Base-by-base conservation (phyloP, 495 filamentous ascomycete species). In the Penicillium paradoxum region DNA sequence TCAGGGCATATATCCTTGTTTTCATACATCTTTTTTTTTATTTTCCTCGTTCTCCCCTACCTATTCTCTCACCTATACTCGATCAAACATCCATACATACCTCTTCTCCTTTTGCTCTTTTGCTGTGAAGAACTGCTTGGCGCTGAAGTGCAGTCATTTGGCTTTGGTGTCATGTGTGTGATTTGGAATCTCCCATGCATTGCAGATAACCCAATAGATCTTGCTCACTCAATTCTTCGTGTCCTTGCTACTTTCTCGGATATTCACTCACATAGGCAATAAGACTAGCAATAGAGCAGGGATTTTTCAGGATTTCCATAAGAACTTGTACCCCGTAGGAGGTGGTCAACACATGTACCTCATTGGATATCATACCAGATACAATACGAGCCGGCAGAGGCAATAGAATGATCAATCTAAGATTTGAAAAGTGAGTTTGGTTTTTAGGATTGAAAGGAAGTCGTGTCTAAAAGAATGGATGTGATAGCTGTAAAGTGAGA, bases 1-100 rank as follows among this genome's bases (percentile, higher is more conserved):
- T 45, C 54, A 51, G 54, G 59, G 59, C 59, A 60, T 60, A 55
- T 60, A 56, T 62, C 49, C 51, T 60, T 52, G 39, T 22, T 56
- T 45, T 47, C 45, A 52, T 65, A 65, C 48, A 59, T 57, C 41
- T 46, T 55, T 44, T 44, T 53, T 29, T 36, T 10, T 50, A 29
- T 27, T 46, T 38, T 45, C 33, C 18, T 47, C 45, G 33, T 44
- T 34, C 45, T 49, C 36, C 27, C 29, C 41, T 48, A 50, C 34
- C 37, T 50, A 47, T 45, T 40, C 25, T 39, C 53, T 51, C 22
- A 37, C 33, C 47, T 49, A 59, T 51, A 49, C 45, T 49, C 44
- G 39, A 55, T 37, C 49, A 56, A 60, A 53, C 58, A 60, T 63
- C 54, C 55, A 61, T 45, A 45, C 39, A 37, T 39, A 45, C 53